These are phyloP conservation scores for Globisporangium radiosum DNA, from an alignment of 352 stramenopile species.

Conservation along the genomic window DNA sequence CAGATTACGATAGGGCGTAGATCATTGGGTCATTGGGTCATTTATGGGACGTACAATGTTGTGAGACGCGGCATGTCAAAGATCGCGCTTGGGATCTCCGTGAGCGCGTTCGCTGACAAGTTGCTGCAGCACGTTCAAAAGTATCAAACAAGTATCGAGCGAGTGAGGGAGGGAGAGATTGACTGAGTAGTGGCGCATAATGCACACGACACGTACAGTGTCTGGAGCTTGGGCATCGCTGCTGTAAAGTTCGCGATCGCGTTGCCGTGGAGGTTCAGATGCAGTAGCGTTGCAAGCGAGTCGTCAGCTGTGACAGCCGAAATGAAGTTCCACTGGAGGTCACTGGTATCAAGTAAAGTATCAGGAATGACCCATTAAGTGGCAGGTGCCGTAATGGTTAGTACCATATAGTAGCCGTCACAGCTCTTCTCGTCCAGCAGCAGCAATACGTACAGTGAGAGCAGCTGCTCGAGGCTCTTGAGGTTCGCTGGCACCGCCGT, in stretches of 20 bases:
- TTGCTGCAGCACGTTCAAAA: constrained; percentile 21
- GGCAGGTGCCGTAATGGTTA: neutral
- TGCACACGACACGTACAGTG: constrained; percentile 24
- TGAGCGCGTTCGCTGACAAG: constrained; percentile 46
- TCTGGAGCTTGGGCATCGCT: constrained; percentile 32
- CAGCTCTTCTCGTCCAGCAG: neutral
- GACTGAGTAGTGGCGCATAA: no score
- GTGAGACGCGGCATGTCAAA: constrained; percentile 38
- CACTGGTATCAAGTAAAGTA: neutral
- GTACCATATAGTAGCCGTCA: no score
- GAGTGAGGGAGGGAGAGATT: constrained; percentile 3
- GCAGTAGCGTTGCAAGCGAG: constrained; percentile 1
- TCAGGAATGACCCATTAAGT: no score
- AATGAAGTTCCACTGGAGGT: constrained; percentile 14
- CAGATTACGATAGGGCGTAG: no score
- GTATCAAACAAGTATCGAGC: neutral
- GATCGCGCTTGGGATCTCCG: constrained; percentile 32
- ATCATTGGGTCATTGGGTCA: no score
- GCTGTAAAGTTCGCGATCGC: constrained; percentile 37
- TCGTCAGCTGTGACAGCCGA: neutral
- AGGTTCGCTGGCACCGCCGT: constrained; percentile 4
- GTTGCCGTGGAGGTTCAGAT: constrained; percentile 44
- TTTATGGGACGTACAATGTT: constrained; percentile 25
- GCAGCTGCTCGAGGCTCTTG: constrained; percentile 5
- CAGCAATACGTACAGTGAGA: constrained; percentile 4